Conservation (phyloP, 495 filamentous ascomycete genomes). For the Annulohypoxylon maeteangense region DNA sequence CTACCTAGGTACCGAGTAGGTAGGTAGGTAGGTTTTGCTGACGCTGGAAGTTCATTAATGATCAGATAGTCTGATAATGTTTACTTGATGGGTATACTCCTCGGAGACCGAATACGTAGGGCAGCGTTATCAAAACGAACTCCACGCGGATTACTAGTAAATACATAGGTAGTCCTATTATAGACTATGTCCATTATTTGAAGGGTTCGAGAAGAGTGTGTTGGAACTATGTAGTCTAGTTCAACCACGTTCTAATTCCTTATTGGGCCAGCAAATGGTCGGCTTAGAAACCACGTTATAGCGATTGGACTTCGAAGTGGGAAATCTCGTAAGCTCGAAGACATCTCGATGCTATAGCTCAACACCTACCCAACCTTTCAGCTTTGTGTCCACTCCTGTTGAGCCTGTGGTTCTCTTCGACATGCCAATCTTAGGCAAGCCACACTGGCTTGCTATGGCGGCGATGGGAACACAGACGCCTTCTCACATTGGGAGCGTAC, state of each 20-base stretch:
- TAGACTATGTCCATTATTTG: neutral
- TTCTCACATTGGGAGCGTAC: conserved; percentile 9
- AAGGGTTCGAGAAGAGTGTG: conserved; percentile 18
- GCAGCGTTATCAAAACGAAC: conserved; percentile 13
- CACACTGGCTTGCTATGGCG: conserved; percentile 3
- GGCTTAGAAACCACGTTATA: conserved; percentile 32
- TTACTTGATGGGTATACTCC: conserved; percentile 17
- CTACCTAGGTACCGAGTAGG: too few species aligned
- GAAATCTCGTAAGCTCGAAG: conserved; percentile 14
- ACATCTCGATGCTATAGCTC: conserved; percentile 23
- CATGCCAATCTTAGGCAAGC: conserved; percentile 25
- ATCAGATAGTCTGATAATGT: neutral
- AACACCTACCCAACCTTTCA: conserved; percentile 17
- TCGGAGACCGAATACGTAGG: conserved; percentile 5
- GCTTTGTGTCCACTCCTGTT: conserved; percentile 12
- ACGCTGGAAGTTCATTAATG: neutral
- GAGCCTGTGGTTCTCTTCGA: conserved; percentile 25
- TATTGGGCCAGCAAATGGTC: conserved; percentile 35
- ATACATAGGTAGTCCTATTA: conserved; percentile 11
- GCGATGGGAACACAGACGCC: conserved; percentile 9
- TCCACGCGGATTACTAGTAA: conserved; percentile 9
- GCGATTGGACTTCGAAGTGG: conserved; percentile 23
- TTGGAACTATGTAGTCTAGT: conserved; percentile 27
- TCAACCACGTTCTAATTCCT: conserved; percentile 31
- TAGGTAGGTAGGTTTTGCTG: conserved; percentile 8